Percentiles rank a stretch among this genome's conserved stretches.
Evolutionary conservation across 345 rosid genomes (phyloP).

Genomic region (Syzygium grande): DNA sequence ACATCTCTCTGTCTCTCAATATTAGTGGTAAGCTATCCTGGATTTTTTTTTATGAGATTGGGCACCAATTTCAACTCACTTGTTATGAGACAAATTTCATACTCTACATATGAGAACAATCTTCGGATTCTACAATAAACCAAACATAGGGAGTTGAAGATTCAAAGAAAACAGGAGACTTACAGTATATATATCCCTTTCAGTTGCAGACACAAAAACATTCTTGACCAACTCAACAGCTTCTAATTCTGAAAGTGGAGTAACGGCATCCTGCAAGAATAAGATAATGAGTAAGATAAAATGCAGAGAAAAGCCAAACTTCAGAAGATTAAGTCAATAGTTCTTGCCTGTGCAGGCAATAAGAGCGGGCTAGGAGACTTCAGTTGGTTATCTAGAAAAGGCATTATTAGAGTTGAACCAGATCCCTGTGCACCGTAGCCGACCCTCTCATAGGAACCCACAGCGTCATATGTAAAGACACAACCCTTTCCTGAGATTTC

Average conservation of each 20-base stretch:
- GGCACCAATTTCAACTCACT: not conserved
- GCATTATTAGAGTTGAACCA: constrained; percentile 87
- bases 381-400: constrained; percentile 92
- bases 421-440: constrained; percentile 97
- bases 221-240: constrained; percentile 91
- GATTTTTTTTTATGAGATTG: not conserved
- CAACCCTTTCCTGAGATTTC: constrained; percentile 72
- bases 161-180: constrained; percentile 12
- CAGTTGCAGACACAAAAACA: constrained; percentile 89
- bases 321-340: constrained; percentile 16
- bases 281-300: not conserved
- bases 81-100: not conserved
- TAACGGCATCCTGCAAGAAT: constrained; percentile 69
- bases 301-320: not conserved
- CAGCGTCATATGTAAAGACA: constrained; percentile 94
- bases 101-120: not conserved
- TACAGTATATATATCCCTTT: constrained; percentile 96
- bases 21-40: not conserved
- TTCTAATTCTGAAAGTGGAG: constrained; percentile 84
- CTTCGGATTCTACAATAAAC: not conserved
- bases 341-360: constrained; percentile 44
- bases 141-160: not conserved
- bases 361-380: constrained; percentile 97
- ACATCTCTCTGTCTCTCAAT: not conserved
- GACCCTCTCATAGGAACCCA: constrained; percentile 97